Conservation (phyloP, 2,329 filamentous ascomycete genomes). For the Stylonectria norvegica region DNA sequence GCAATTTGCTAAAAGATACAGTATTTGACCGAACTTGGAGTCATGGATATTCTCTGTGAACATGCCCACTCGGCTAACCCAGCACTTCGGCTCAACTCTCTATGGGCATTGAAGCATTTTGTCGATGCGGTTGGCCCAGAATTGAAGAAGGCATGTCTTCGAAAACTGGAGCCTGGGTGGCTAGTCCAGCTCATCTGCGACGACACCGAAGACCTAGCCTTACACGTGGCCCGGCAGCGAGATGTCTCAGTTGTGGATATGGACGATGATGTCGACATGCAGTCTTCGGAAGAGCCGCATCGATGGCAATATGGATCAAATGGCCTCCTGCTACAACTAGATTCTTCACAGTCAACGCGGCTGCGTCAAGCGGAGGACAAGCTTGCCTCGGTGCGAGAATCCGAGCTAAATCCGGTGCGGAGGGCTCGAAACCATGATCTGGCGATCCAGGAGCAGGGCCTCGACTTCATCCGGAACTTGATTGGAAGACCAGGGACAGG, state of each 20-base stretch:
- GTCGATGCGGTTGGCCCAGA: slow-evolving; percentile 68
- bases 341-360: slow-evolving; percentile 37
- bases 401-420: slow-evolving; percentile 64
- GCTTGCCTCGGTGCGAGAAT: slow-evolving; percentile 54
- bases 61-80: slow-evolving; percentile 79
- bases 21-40: slow-evolving; percentile 69
- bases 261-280: slow-evolving; percentile 59
- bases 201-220: slow-evolving; percentile 53
- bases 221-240: slow-evolving; percentile 37
- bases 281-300: slow-evolving; percentile 43
- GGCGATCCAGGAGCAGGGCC: slow-evolving; percentile 83
- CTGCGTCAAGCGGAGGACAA: slow-evolving; percentile 50
- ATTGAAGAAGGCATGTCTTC: slow-evolving; percentile 72
- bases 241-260: slow-evolving; percentile 37
- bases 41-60: slow-evolving; percentile 74
- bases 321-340: slow-evolving; percentile 31
- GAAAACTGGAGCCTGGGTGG: slow-evolving; percentile 75
- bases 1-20: slow-evolving; percentile 33
- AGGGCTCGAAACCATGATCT: slow-evolving; percentile 74
- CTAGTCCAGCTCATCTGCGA: slow-evolving; percentile 73
- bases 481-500: slow-evolving; percentile 60
- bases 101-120: slow-evolving; percentile 94
- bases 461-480: slow-evolving; percentile 87
- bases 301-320: slow-evolving; percentile 35
- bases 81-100: slow-evolving; percentile 75